Evolutionary conservation across 2,329 filamentous ascomycete species (phyloP).

Genomic region (Colletotrichum liriopes): DNA sequence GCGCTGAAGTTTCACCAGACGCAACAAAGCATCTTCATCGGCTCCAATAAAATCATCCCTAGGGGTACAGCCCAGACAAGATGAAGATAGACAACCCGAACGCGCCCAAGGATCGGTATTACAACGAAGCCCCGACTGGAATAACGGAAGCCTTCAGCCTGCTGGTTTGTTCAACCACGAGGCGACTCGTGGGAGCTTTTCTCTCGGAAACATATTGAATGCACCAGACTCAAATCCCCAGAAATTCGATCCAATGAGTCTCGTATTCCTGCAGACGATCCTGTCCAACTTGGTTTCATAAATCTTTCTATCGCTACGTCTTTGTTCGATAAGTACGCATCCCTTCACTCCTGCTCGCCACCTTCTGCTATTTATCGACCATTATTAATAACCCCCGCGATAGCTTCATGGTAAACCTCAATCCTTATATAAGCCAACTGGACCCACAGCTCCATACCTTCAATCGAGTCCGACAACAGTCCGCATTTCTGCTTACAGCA

Average conservation of each 20-base stretch:
- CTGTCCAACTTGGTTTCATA: conserved; percentile 15
- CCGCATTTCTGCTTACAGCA: conserved; percentile 54
- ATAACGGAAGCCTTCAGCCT: conserved; percentile 49
- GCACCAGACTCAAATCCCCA: conserved; percentile 6
- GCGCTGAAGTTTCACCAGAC: background rate
- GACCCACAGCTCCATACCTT: conserved; percentile 57
- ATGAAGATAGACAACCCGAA: background rate
- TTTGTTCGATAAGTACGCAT: conserved; percentile 28
- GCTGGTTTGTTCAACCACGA: conserved; percentile 53
- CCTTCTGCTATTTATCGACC: background rate
- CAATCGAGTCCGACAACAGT: conserved; percentile 52
- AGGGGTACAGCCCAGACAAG: background rate
- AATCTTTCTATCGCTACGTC: conserved; percentile 29
- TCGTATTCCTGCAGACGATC: background rate
- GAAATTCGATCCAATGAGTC: background rate
- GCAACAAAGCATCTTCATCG: background rate
- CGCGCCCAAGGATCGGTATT: background rate
- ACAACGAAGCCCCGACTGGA: conserved; percentile 30
- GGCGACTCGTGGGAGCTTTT: conserved; percentile 53
- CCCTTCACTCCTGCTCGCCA: background rate
- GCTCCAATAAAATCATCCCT: background rate
- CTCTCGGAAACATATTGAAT: conserved; percentile 52
- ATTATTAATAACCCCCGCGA: background rate
- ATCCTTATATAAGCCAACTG: conserved; percentile 59
- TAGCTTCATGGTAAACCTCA: conserved; percentile 57